These are phyloP conservation scores for Collybiopsis luxurians DNA, from an alignment of 768 basidiomycete genomes.

Conservation along the genomic window DNA sequence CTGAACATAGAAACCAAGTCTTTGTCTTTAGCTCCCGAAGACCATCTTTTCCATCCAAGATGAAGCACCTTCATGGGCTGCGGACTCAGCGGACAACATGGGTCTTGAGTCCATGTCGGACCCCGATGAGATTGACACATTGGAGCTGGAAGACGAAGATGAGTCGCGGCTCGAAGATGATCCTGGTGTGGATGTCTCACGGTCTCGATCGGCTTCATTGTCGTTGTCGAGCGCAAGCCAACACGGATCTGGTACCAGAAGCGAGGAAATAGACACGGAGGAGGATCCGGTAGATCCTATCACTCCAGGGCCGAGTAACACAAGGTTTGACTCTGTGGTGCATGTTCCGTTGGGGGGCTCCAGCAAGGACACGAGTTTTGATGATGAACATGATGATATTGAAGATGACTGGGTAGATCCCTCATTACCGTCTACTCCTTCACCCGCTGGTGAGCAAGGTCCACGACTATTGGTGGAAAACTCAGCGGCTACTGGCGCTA, in stretches of 20 bases:
- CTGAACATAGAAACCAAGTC: constrained; percentile 2
- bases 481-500: not conserved
- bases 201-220: constrained; percentile 36
- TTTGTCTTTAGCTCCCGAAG: constrained; percentile 45
- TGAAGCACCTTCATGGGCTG: constrained; percentile 82
- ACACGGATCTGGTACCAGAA: constrained; percentile 30
- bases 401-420: constrained; percentile 73
- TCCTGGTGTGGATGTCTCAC: constrained; percentile 35
- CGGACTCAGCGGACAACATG: constrained; percentile 71
- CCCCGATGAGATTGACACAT: constrained; percentile 59
- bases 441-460: constrained; percentile 10
- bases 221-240: constrained; percentile 38
- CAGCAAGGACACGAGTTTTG: constrained; percentile 24
- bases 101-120: constrained; percentile 85
- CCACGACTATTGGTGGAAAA: not conserved
- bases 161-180: constrained; percentile 16
- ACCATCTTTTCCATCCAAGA: constrained; percentile 86
- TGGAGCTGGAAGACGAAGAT: constrained; percentile 36
- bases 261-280: constrained; percentile 64
- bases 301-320: constrained; percentile 56
- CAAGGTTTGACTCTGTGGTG: constrained; percentile 27
- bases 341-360: constrained; percentile 17
- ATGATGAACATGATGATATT: constrained; percentile 33
- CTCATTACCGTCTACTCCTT: constrained; percentile 36
- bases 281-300: constrained; percentile 71